Evolutionary conservation across 306 rosid genomes (phyloP), one percentile per base, ranked within the genome.

Genomic region (Clitoria ternatea): DNA sequence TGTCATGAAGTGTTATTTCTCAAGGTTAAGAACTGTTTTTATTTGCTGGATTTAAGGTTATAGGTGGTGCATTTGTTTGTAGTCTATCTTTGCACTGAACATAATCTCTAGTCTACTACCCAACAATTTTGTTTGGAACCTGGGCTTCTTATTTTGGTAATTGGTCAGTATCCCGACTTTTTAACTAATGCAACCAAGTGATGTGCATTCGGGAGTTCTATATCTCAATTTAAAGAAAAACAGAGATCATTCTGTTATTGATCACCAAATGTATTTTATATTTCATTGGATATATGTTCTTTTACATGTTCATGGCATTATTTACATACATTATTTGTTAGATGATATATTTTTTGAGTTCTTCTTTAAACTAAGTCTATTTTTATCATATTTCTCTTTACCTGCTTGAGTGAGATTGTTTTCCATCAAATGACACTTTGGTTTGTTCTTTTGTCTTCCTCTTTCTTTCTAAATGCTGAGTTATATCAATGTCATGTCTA

Each of bases 371-470:
- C 12, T 13, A 20, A 35, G 14, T 6, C 4, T 8, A 6, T 60
- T 45, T 55, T 37, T 26, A 49, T 60, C 52, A 11, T 48, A 26
- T 77, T 69, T 48, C 37, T 64, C 39, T 36, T 35, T 36, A 3
- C 47, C 11, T 13, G 9, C 13, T 10, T 40, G 66, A 73, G 32
- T 5, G 33, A 72, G 37, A 24, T 48, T n/a, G n/a, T n/a, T 79
- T 73, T 79, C 70, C 44, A 59, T 57, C 70, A 26, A 49, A 53
- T 24, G 22, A 8, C 26, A 47, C 19, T 52, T 66, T 27, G 32
- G 35, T 32, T 10, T 43, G 4, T 12, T 20, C 60, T 15, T 18
- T 54, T 2, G n/a, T 19, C 59, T 64, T 30, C 68, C 6, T 30
- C 48, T 3, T 54, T n/a, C 35, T 62, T 37, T 27, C 17, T 64